These are phyloP conservation scores for Nannizziopsis arthrosporioides DNA, from an alignment of 2,329 filamentous ascomycete genomes.

Conservation along the genomic window DNA sequence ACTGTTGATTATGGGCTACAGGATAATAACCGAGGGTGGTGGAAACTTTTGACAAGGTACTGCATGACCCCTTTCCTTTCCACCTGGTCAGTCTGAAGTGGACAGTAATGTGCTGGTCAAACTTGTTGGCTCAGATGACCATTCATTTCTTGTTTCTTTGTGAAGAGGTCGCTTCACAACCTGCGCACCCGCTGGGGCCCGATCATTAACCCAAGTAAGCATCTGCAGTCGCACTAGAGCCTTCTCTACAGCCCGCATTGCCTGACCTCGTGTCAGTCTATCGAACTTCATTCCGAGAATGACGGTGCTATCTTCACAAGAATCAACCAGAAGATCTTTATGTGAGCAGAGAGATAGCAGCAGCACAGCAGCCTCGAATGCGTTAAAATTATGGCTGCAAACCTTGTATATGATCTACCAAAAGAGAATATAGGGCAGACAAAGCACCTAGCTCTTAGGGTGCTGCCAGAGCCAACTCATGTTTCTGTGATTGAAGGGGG, in stretches of 20 bases:
- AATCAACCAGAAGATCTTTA: background rate
- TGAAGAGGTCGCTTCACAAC: no score
- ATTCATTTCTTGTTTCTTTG: no score
- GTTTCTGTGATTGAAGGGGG: constrained; percentile 4
- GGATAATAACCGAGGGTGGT: no score
- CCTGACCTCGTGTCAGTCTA: background rate
- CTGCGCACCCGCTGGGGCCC: background rate
- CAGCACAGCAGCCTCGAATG: constrained; percentile 4
- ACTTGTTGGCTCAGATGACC: no score
- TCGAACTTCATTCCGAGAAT: background rate
- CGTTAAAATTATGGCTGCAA: constrained; percentile 3
- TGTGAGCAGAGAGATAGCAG: constrained; percentile 2
- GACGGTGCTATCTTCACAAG: background rate
- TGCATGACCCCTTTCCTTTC: no score
- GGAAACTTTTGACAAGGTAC: no score
- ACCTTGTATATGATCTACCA: constrained; percentile 2
- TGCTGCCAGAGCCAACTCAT: background rate
- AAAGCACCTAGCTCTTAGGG: background rate
- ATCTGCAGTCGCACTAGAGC: constrained; percentile 3
- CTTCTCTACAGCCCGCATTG: background rate
- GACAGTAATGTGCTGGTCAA: no score
- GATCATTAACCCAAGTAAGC: constrained; percentile 1
- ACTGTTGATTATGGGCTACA: no score
- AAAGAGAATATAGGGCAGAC: constrained; percentile 1
- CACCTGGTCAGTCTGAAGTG: no score